Evolutionary conservation across 169 alveolate genomes (phyloP), one percentile per base, ranked within the genome.

Genomic region (Plasmodium reichenowi): DNA sequence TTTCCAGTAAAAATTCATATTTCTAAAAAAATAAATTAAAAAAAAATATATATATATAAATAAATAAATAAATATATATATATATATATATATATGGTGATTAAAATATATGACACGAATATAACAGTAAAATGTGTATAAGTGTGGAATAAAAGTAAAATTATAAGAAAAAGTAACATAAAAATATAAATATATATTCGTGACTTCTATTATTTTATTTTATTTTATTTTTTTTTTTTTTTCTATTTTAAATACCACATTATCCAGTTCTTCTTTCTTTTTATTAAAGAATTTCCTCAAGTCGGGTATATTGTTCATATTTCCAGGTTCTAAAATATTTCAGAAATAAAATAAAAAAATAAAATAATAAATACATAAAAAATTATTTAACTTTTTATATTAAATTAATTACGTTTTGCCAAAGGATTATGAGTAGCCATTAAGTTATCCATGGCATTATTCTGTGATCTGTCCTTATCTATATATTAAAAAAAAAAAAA

Each of bases 1-100:
- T 68, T 47, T 83, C 91, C 62, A 83, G 66, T 59, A 72, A 83
- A 83, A 83, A 83, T 68, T 83, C 56, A 70, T 83, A 83, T 66
- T 67, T 83, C 91, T 83, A 56, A 72, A 83, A 68, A n/a, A 15
- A 64, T 20, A 52, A 38, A 38, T 38, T 38, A 38, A 3, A 38
- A 38, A 5, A 38, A 29, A 29, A n/a, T n/a, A n/a, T n/a, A n/a
- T n/a, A 26, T 2, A 26, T 17, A 20, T 45, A 62, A 54, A 62
- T 75, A 29, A 20, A 68, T 15, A 29, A 29, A 20, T 20, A 20
- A 20, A 20, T 20, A 26, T 2, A 26, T 17, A 20, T 45, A 62
- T 38, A 62, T 75, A 29, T 15, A 2, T 26, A 13, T 56, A 56
- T 10, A n/a, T 7, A 2, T 22, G 15, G 29, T 24, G 71, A 8